phyloP scores from a whole-genome alignment of 2,329 filamentous ascomycete species.

The Penicillium freii region DNA sequence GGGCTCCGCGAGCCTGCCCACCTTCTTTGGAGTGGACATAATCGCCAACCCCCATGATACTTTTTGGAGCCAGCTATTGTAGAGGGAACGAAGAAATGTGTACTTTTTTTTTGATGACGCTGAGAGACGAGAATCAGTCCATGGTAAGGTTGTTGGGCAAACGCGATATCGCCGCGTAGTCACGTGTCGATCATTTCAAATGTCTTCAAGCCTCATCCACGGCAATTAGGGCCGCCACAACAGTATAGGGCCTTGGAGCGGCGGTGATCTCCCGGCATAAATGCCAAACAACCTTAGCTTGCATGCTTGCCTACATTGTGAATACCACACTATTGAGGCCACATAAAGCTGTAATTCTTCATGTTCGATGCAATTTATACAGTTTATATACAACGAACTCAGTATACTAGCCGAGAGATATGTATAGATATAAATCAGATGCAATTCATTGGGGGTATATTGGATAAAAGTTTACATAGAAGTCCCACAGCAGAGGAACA shows the following conservation, averaged over 20 bases:
- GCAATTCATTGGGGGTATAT: constrained; percentile 3
- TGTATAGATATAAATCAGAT: not conserved
- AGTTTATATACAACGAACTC: not conserved
- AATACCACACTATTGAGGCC: not conserved
- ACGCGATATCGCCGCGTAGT: constrained; percentile 32
- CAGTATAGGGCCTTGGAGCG: not conserved
- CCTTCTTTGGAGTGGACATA: constrained; percentile 43
- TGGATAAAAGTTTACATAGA: not conserved
- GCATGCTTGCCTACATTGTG: not conserved
- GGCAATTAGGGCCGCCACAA: not conserved
- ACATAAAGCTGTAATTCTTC: not conserved
- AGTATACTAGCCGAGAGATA: not conserved
- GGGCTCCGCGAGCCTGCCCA: constrained; percentile 29
- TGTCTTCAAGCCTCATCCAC: not conserved
- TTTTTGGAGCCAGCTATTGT: not conserved
- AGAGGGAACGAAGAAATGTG: not conserved
- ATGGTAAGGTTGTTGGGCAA: constrained; percentile 5
- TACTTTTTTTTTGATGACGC: not conserved
- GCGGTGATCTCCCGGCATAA: not conserved
- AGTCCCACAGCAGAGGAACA: not conserved
- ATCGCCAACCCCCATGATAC: constrained; percentile 43
- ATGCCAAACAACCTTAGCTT: not conserved
- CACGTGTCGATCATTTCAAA: constrained; percentile 26
- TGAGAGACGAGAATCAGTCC: not conserved
- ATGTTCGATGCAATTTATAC: not conserved